These are phyloP conservation scores for Entomortierella lignicola DNA, from an alignment of 192 early-diverging fungal genomes.

Conservation along the genomic window DNA sequence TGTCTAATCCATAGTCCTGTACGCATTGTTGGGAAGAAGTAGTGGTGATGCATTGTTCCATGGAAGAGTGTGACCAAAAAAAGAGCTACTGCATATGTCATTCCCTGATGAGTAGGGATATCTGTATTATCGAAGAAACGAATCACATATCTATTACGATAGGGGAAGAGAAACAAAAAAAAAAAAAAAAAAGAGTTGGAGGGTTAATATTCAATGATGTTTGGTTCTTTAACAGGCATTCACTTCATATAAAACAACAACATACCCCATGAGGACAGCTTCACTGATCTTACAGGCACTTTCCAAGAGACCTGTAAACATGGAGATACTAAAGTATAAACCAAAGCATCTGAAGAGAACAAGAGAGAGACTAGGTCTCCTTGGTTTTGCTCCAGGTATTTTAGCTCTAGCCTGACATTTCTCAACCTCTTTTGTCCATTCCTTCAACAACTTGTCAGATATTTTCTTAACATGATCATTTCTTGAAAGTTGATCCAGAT, in stretches of 20 bases:
- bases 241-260: not conserved
- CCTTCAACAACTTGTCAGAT: constrained; percentile 28
- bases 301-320: constrained; percentile 41
- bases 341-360: constrained; percentile 48
- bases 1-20: constrained; percentile 52
- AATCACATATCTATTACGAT: constrained; percentile 43
- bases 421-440: constrained; percentile 46
- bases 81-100: constrained; percentile 49
- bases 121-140: constrained; percentile 43
- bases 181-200: not conserved
- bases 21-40: constrained; percentile 56
- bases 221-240: not conserved
- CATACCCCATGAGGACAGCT: constrained; percentile 56
- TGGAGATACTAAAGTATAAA: constrained; percentile 35
- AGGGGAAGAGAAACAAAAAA: too few relatives aligned
- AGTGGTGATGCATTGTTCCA: constrained; percentile 55
- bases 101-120: constrained; percentile 22
- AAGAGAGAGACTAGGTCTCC: constrained; percentile 33
- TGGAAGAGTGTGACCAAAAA: constrained; percentile 53
- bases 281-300: constrained; percentile 56
- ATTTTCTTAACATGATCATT: constrained; percentile 47
- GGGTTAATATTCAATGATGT: not conserved
- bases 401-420: constrained; percentile 21
- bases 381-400: constrained; percentile 16
- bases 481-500: constrained; percentile 41